Conservation (phyloP, 192 early-diverging fungal species). For the Coemansia sp. region DNA sequence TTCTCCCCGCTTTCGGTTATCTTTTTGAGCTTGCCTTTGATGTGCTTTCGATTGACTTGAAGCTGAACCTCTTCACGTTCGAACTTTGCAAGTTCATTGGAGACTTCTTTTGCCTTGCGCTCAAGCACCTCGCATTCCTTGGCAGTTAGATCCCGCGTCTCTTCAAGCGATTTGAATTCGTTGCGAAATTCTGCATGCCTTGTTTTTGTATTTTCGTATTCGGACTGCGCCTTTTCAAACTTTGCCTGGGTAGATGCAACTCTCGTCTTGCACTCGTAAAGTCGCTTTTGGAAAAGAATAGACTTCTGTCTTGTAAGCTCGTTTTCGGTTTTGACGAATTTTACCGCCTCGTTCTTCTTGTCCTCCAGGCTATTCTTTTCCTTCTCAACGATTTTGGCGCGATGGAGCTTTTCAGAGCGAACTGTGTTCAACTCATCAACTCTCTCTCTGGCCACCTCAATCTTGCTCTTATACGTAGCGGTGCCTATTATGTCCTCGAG, state of each 20-base stretch:
- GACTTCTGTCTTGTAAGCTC: conserved; percentile 71
- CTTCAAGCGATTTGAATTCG: conserved; percentile 65
- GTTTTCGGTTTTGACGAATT: conserved; percentile 81
- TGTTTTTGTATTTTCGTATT: conserved; percentile 61
- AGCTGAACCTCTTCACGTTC: conserved; percentile 83
- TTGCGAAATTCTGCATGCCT: conserved; percentile 65
- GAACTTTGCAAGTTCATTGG: conserved; percentile 63
- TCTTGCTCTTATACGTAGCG: conserved; percentile 78
- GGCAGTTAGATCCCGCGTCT: conserved; percentile 54
- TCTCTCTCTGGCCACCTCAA: conserved; percentile 67
- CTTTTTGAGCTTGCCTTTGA: conserved; percentile 79
- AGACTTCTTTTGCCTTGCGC: conserved; percentile 59
- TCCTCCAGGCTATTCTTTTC: conserved; percentile 80
- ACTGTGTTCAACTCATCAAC: conserved; percentile 79
- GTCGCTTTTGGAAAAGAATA: conserved; percentile 70
- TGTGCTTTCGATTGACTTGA: conserved; percentile 83
- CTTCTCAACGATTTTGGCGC: conserved; percentile 87
- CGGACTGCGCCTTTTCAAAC: conserved; percentile 57
- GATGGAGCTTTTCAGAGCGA: conserved; percentile 75
- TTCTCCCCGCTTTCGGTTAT: conserved; percentile 65
- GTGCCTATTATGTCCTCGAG: conserved; percentile 99
- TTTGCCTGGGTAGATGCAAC: conserved; percentile 52
- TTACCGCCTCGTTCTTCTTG: conserved; percentile 78
- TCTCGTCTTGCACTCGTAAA: conserved; percentile 63
- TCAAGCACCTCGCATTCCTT: conserved; percentile 69